A percentile compares a stretch with the other conserved stretches of the same genome.
These are phyloP conservation scores for Penium margaritaceum DNA, from an alignment of 139 green algal genomes.

Conservation along the genomic window DNA sequence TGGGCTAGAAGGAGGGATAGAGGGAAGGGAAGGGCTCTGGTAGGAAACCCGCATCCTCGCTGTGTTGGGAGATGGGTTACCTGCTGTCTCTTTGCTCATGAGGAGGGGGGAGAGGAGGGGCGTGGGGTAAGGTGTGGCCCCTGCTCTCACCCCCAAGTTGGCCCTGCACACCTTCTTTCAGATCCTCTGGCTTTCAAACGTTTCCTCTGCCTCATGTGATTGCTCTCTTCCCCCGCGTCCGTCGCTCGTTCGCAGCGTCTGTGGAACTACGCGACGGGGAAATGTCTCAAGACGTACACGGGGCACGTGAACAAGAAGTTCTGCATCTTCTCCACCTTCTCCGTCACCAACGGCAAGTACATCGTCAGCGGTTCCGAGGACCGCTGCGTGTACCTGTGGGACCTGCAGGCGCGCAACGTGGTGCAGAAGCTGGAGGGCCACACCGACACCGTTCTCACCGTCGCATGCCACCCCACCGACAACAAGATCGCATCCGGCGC, in stretches of 20 bases:
- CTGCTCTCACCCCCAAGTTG: too few relatives aligned
- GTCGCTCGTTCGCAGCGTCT: slow-evolving; percentile 45
- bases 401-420: slow-evolving; percentile 57
- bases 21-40: too few relatives aligned
- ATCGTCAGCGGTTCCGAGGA: slow-evolving; percentile 80
- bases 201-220: not conserved
- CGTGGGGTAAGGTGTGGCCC: too few relatives aligned
- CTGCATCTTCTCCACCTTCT: slow-evolving; percentile 53
- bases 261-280: slow-evolving; percentile 64
- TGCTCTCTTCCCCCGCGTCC: not conserved
- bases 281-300: slow-evolving; percentile 56
- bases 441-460: slow-evolving; percentile 39
- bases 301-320: slow-evolving; percentile 55
- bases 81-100: too few relatives aligned
- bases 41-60: too few relatives aligned
- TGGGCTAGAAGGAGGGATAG: too few relatives aligned
- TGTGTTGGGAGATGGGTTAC: too few relatives aligned
- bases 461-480: slow-evolving; percentile 40
- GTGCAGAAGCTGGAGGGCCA: slow-evolving; percentile 41
- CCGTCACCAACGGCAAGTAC: slow-evolving; percentile 47
- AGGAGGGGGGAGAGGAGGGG: too few relatives aligned
- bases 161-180: too few relatives aligned
- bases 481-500: slow-evolving; percentile 46
- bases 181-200: too few relatives aligned
- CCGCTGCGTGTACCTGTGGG: slow-evolving; percentile 66